Base-by-base conservation (phyloP, 352 stramenopile species). In the Phytophthora syringae region DNA sequence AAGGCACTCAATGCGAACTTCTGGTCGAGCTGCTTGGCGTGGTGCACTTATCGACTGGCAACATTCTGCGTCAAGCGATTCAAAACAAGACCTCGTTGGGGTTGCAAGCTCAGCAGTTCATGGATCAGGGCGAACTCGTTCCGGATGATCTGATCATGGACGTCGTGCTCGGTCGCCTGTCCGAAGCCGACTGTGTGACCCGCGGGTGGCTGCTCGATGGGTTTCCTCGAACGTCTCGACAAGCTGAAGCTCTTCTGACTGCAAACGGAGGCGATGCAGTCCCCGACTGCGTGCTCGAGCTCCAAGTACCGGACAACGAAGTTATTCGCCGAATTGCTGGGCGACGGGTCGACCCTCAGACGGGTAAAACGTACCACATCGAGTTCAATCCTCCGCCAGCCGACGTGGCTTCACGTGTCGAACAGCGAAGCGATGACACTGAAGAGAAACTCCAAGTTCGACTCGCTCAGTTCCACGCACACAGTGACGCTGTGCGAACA, bases 261-360 rank as follows among this genome's bases (percentile, higher is more conserved):
- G 71, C 76, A 16, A 40, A 74, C 27, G 21, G 68, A 63, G 89
- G 90, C 10, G 78, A 97, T 37, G 61, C 83, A 16, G 83, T 90
- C 1, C 85, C 72, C 0, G 72, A 98, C 24, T 76, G 65, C 45
- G 95, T 98, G 24, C 65, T 99, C 27, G 88, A 98, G 48, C 85
- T 99, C 18, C 74, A 98, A 52, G 94, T 99, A 5, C 94, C 95
- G 0, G 96, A 99, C 67, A 81, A 93, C 6, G 90, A 98, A 48
- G 86, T 99, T 2, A 86, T 98, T 58, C 86, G 96, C 62, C 92
- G 97, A 30, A 99, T 99, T 74, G 98, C 93, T 12, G 96, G 97
- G 53, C 87, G 97, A 15, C 97, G 96, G 48, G 97, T 99, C 28
- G 95, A 99, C 70, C 92, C 92, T 18, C 74, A 75, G 5, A 98